These are phyloP conservation scores for Aurifilum marmelostoma DNA, from an alignment of 2,329 filamentous ascomycete genomes.

Conservation along the genomic window DNA sequence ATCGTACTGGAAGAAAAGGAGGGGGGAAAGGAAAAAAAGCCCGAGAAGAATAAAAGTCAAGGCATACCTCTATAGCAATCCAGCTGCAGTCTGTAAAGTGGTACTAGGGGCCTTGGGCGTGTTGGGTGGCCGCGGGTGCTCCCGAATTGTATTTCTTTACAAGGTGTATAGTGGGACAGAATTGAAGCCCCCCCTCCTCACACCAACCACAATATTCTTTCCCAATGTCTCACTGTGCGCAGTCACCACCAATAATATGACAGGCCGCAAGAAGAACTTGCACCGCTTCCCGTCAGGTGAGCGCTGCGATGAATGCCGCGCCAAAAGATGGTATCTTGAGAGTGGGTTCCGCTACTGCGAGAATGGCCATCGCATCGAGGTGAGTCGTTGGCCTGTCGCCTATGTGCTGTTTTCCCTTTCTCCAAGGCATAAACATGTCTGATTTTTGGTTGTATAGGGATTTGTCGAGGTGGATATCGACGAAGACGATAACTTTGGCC, in stretches of 20 bases:
- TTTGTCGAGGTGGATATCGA: conserved; percentile 60
- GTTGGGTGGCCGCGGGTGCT: neutral
- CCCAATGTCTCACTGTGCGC: neutral
- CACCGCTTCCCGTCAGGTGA: conserved; percentile 57
- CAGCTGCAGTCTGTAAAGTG: neutral
- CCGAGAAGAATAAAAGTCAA: neutral
- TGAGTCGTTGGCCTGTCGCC: conserved; percentile 40
- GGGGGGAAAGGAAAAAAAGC: too few species aligned
- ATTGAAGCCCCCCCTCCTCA: neutral
- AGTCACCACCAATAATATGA: conserved; percentile 42
- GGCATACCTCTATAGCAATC: neutral
- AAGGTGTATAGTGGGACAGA: neutral
- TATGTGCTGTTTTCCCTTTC: neutral
- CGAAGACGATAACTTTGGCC: conserved; percentile 72
- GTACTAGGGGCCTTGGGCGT: neutral
- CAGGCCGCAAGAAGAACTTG: conserved; percentile 44
- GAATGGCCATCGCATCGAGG: conserved; percentile 79
- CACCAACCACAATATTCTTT: neutral
- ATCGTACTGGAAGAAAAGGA: neutral
- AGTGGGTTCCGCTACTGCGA: conserved; percentile 79
- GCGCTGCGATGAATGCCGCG: conserved; percentile 68
- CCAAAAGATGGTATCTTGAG: conserved; percentile 71
- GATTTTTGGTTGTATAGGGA: conserved; percentile 41
- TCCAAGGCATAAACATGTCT: neutral
- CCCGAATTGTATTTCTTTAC: neutral